phyloP scores from a whole-genome alignment of 2,329 filamentous ascomycete species.

The Colletotrichum sojae region DNA sequence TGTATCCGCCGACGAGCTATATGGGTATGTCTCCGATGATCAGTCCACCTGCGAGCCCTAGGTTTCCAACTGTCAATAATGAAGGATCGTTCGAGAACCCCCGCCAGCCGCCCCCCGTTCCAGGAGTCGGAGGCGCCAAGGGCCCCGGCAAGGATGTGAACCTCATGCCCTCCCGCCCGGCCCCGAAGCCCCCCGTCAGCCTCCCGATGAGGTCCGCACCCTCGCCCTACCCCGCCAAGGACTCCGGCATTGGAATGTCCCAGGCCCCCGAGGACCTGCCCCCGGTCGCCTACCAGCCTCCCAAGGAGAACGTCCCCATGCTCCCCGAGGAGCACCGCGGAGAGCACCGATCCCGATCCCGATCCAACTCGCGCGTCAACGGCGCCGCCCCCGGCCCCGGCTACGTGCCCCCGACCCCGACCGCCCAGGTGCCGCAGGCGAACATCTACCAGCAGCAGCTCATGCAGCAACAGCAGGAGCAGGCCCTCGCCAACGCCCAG shows the following conservation, averaged over 20 bases:
- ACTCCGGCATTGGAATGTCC: slow-evolving; percentile 74
- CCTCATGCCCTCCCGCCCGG: slow-evolving; percentile 85
- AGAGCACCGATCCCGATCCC: slow-evolving; percentile 61
- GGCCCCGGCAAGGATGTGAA: slow-evolving; percentile 68
- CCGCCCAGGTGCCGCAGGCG: slow-evolving; percentile 57
- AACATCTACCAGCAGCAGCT: slow-evolving; percentile 73
- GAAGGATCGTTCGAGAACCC: slow-evolving; percentile 98
- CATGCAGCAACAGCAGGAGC: slow-evolving; percentile 87
- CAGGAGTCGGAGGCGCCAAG: slow-evolving; percentile 66
- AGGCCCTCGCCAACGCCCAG: slow-evolving; percentile 84
- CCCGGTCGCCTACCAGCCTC: slow-evolving; percentile 59
- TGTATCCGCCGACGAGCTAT: slow-evolving; percentile 69
- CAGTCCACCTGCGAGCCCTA: slow-evolving; percentile 86
- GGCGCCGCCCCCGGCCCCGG: slow-evolving; percentile 61
- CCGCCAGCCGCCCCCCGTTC: slow-evolving; percentile 90
- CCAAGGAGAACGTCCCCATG: slow-evolving; percentile 71
- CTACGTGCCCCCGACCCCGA: slow-evolving; percentile 62
- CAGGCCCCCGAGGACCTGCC: slow-evolving; percentile 70
- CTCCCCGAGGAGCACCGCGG: slow-evolving; percentile 72
- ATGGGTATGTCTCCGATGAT: slow-evolving; percentile 74
- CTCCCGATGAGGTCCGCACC: slow-evolving; percentile 71
- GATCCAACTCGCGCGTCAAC: slow-evolving; percentile 77
- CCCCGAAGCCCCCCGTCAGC: slow-evolving; percentile 85
- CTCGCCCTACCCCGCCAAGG: slow-evolving; percentile 70
- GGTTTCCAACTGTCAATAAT: slow-evolving; percentile 87